These are phyloP conservation scores for Strigomonas oncopelti DNA, from an alignment of 208 protist genomes.

Conservation along the genomic window DNA sequence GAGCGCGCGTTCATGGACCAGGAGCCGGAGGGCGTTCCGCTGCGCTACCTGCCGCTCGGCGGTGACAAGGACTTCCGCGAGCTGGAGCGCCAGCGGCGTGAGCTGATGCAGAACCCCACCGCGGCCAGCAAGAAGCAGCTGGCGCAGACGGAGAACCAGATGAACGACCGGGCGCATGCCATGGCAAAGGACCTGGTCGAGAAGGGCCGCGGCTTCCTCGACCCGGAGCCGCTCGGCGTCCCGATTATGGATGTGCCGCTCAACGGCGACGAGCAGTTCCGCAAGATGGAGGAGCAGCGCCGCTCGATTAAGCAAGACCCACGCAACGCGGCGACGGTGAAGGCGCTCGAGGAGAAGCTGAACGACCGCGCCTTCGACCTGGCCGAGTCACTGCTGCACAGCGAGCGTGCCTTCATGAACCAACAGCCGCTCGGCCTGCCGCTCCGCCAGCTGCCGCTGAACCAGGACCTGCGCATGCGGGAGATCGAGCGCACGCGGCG, in stretches of 20 bases:
- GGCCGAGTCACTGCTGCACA: constrained; percentile 41
- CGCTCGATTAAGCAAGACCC: constrained; percentile 49
- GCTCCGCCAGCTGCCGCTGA: constrained; percentile 58
- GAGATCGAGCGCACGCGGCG: constrained; percentile 65
- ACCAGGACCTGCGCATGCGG: constrained; percentile 54
- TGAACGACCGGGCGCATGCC: constrained; percentile 66
- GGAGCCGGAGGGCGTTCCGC: constrained; percentile 64
- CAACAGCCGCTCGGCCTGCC: constrained; percentile 56
- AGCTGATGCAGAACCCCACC: constrained; percentile 23
- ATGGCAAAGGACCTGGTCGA: constrained; percentile 66
- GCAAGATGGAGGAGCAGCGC: constrained; percentile 66
- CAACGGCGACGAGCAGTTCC: constrained; percentile 65
- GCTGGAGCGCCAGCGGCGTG: constrained; percentile 53
- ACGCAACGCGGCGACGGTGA: constrained; percentile 26
- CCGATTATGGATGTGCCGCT: constrained; percentile 64
- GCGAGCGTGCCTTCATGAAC: constrained; percentile 73
- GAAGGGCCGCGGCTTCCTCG: constrained; percentile 57
- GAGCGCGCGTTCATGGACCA: constrained; percentile 80
- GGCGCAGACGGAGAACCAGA: constrained; percentile 39
- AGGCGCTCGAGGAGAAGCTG: constrained; percentile 47
- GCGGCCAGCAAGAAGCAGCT: constrained; percentile 28
- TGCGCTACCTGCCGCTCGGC: constrained; percentile 69
- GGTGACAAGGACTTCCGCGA: constrained; percentile 64
- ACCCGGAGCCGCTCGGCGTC: constrained; percentile 63
- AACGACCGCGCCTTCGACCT: constrained; percentile 55